Percentiles rank a stretch among this genome's conserved stretches.
phyloP scores from a whole-genome alignment of 2,329 filamentous ascomycete species.

The Pseudocercospora eumusae region DNA sequence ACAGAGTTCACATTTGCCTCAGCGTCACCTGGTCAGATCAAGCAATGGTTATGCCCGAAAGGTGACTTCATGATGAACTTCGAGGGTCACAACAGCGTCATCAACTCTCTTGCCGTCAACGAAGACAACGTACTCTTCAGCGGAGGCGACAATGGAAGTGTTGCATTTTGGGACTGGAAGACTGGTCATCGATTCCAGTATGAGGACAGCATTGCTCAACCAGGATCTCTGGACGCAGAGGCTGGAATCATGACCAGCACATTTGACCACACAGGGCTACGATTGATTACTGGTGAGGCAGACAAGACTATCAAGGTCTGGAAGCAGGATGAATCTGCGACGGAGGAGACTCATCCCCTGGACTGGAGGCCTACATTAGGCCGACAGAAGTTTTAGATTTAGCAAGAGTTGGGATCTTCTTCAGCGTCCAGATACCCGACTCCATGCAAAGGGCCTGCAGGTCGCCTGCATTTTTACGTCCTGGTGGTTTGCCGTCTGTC shows the following conservation, averaged over 20 bases:
- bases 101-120: constrained; percentile 91
- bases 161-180: constrained; percentile 99
- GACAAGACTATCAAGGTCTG: constrained; percentile 98
- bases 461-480: not conserved
- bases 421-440: not conserved
- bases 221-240: constrained; percentile 90
- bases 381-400: constrained; percentile 63
- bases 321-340: constrained; percentile 90
- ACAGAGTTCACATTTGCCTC: constrained; percentile 95
- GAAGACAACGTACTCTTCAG: constrained; percentile 94
- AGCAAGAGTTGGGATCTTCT: not conserved
- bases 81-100: constrained; percentile 91
- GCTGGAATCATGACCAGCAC: constrained; percentile 92
- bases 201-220: constrained; percentile 88
- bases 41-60: constrained; percentile 99
- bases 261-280: constrained; percentile 84
- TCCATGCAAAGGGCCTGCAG: not conserved
- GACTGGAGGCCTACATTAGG: constrained; percentile 86
- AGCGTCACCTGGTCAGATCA: constrained; percentile 89
- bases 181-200: constrained; percentile 88
- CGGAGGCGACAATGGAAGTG: constrained; percentile 91
- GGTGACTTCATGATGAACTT: constrained; percentile 99
- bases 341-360: constrained; percentile 84
- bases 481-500: not conserved
- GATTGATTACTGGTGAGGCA: constrained; percentile 90